Evolutionary conservation across 805 yeast species (phyloP), one percentile per base, ranked within the genome.

Genomic region (Candida broadrunensis): DNA sequence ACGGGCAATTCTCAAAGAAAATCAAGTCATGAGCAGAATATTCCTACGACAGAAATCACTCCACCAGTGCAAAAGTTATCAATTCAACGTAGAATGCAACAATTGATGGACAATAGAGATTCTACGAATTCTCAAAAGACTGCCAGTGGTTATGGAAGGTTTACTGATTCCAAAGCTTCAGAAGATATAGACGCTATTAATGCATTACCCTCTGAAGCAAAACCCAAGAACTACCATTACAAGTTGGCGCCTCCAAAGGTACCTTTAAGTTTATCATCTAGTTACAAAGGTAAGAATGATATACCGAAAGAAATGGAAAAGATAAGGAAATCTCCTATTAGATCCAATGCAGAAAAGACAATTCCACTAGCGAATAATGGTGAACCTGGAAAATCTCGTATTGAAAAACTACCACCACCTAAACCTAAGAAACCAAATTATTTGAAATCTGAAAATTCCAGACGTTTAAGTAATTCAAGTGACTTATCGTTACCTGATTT

Each of bases 91-190:
- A 67, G 85, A 48, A 78, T 81, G 57, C 75, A 73, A 35, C 70
- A 69, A 49, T 62, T 78, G 30, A 57, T 80, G 41, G 67, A 60
- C 43, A 66, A 70, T 45, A 59, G 60, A 38, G 63, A 54, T 29
- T 47, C 53, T n/a, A 55, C 75, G 4, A 75, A 77, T 11, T 75
- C 76, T 2, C 56, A 63, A 14, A 82, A 77, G 50, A 81, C 91
- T 0, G 96, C 96, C 0, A 60, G 71, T 4, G 96, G 96, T 0
- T 88, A 89, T 59, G 96, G 96, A 6, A 78, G 79, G 55, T 86
- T 75, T 55, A 81, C 90, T 0, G 83, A 74, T 36, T 24, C 36
- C 11, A 55, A 54, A 37, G 68, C 57, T 35, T 64, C 53, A 13
- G 71, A 66, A 14, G 70, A 65, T 26, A 44, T 65, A 14, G 56